Conservation (phyloP, 495 filamentous ascomycete genomes). For the Trichodelitschia bisporula region DNA sequence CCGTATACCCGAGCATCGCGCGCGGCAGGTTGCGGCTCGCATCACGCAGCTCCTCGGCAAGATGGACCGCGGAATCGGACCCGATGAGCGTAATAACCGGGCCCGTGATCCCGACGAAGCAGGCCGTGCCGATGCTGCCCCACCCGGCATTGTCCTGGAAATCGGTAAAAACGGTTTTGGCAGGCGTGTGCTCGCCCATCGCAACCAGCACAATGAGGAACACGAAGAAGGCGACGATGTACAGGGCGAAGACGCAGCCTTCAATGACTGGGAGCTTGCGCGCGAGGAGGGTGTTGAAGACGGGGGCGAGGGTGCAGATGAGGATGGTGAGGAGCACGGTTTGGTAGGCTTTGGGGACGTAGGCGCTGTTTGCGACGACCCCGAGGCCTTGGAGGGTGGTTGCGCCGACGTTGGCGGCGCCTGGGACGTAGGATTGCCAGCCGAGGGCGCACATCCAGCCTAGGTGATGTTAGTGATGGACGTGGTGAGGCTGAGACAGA, state of each 20-base stretch:
- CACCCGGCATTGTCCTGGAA: not conserved
- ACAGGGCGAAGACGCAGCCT: constrained; percentile 11
- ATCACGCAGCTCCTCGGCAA: constrained; percentile 30
- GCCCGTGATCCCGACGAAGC: not conserved
- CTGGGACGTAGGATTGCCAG: constrained; percentile 16
- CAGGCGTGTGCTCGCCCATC: not conserved
- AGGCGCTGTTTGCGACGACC: constrained; percentile 13
- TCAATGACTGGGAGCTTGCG: constrained; percentile 12
- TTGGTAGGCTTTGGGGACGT: constrained; percentile 12
- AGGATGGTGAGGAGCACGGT: constrained; percentile 10
- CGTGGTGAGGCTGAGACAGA: too few species aligned
- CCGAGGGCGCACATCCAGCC: constrained; percentile 17
- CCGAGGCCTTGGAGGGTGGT: constrained; percentile 22
- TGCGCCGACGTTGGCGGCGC: constrained; percentile 15
- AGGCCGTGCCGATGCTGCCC: not conserved
- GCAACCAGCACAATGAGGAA: constrained; percentile 9
- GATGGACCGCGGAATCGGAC: constrained; percentile 30
- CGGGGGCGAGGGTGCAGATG: constrained; percentile 7
- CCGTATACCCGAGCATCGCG: not conserved
- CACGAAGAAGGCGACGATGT: constrained; percentile 14
- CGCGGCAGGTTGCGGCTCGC: constrained; percentile 5
- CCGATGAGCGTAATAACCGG: constrained; percentile 18
- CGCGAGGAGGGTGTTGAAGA: constrained; percentile 14
- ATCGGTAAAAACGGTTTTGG: not conserved
- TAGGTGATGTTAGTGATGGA: too few species aligned